Evolutionary conservation across 768 basidiomycete species (phyloP).

Genomic region (Trametes sanguinea): DNA sequence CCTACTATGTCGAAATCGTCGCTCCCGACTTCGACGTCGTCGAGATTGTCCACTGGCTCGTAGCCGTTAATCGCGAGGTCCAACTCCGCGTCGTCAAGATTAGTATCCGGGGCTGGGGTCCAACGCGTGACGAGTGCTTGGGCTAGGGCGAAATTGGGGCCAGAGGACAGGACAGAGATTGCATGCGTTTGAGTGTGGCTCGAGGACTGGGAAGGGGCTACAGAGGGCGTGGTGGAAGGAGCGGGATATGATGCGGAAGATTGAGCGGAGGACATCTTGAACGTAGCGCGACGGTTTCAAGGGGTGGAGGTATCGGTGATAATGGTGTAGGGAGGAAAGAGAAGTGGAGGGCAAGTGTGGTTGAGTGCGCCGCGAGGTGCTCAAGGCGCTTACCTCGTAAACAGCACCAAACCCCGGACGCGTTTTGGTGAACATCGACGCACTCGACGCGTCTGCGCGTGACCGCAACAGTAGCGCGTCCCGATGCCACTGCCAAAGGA

Average conservation of each 20-base stretch:
- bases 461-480: not conserved
- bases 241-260: too few species aligned
- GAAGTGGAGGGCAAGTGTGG: not conserved
- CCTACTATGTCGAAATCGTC: not conserved
- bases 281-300: too few species aligned
- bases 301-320: too few species aligned
- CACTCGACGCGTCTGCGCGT: not conserved
- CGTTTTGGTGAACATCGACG: not conserved
- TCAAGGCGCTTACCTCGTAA: not conserved
- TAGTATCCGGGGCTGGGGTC: not conserved
- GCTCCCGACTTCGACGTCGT: not conserved
- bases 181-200: too few species aligned
- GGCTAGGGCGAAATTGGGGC: too few species aligned
- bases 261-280: too few species aligned
- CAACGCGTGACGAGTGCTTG: not conserved
- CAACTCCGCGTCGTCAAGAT: not conserved
- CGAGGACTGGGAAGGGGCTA: too few species aligned
- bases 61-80: not conserved
- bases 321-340: not conserved
- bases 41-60: not conserved
- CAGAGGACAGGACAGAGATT: too few species aligned
- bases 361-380: not conserved
- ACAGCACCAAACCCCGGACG: not conserved
- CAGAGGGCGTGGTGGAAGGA: too few species aligned
- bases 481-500: not conserved